Conservation (phyloP, 2,329 filamentous ascomycete species). For the Sporothrix variecibatus region DNA sequence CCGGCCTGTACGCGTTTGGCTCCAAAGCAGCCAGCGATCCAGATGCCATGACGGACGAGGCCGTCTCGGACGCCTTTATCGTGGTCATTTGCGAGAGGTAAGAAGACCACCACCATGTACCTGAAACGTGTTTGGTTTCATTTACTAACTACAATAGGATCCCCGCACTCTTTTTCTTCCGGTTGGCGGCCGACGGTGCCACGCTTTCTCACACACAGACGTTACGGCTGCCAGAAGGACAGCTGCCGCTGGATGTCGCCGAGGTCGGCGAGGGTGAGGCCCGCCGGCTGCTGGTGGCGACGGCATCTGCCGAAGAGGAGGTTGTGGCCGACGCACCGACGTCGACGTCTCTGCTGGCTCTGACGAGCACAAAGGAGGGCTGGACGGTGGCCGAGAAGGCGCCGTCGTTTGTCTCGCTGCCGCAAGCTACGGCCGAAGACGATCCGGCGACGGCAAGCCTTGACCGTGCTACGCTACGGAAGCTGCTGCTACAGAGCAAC, state of each 20-base stretch:
- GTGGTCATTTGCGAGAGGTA: constrained; percentile 50
- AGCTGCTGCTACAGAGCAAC: constrained; percentile 48
- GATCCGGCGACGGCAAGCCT: constrained; percentile 26
- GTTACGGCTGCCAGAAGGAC: constrained; percentile 55
- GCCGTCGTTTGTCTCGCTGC: constrained; percentile 29
- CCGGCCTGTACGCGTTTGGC: constrained; percentile 42
- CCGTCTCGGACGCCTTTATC: constrained; percentile 37
- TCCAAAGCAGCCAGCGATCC: constrained; percentile 24
- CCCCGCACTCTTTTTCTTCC: constrained; percentile 67
- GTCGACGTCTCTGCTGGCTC: constrained; percentile 34
- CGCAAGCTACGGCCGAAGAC: constrained; percentile 27
- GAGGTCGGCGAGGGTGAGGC: constrained; percentile 5
- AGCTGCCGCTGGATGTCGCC: constrained; percentile 55
- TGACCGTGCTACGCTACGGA: constrained; percentile 44
- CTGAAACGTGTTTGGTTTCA: background rate
- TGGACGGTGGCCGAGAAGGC: constrained; percentile 19
- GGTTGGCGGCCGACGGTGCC: constrained; percentile 50
- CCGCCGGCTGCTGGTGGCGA: constrained; percentile 15
- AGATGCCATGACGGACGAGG: constrained; percentile 18
- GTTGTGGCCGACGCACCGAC: background rate
- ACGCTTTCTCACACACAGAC: constrained; percentile 52
- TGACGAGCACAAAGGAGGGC: constrained; percentile 20
- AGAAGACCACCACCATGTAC: constrained; percentile 34
- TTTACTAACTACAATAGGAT: constrained; percentile 41
- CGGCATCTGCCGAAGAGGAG: background rate